These are phyloP conservation scores for Prunus campanulata DNA, from an alignment of 306 rosid species.

Conservation along the genomic window DNA sequence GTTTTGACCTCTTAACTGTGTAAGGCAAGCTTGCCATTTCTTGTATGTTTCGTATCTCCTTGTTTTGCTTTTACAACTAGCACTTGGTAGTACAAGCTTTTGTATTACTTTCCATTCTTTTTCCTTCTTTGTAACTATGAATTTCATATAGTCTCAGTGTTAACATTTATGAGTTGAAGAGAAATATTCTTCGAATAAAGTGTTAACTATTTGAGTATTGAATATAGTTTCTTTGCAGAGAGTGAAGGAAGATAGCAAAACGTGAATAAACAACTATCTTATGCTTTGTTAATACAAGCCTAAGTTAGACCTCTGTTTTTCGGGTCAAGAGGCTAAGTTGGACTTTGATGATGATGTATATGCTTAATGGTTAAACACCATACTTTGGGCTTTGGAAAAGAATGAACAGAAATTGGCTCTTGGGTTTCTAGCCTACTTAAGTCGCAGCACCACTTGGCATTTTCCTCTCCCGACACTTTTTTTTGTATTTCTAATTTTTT, in stretches of 20 bases:
- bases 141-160: background rate
- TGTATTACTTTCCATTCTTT: slow-evolving; percentile 4
- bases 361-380: background rate
- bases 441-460: background rate
- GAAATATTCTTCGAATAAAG: background rate
- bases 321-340: too few species aligned
- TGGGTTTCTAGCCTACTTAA: background rate
- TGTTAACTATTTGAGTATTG: too few species aligned
- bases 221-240: too few species aligned
- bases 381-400: background rate
- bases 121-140: slow-evolving; percentile 26
- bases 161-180: background rate
- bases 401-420: background rate
- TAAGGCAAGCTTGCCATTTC: background rate
- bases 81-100: background rate
- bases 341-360: background rate
- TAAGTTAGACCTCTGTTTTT: too few species aligned
- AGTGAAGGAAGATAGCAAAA: background rate
- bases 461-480: too few species aligned
- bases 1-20: background rate
- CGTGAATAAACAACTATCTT: background rate
- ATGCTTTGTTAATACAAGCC: too few species aligned
- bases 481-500: too few species aligned
- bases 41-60: background rate
- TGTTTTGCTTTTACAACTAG: background rate